Evolutionary conservation across 495 filamentous ascomycete genomes (phyloP), one percentile per base, ranked within the genome.

Genomic region (Hyaloscypha variabilis): DNA sequence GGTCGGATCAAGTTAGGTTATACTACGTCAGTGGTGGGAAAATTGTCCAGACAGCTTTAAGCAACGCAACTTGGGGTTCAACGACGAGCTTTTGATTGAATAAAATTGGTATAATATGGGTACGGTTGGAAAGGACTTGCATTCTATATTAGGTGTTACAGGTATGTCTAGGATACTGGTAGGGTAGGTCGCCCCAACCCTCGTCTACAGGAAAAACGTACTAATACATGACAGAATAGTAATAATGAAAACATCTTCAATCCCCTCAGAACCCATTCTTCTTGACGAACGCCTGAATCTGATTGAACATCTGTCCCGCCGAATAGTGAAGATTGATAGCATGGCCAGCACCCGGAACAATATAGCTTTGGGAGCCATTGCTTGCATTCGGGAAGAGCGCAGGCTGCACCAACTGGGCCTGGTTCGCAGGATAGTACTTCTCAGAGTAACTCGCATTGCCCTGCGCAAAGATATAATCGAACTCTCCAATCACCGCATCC

Each of bases 11-110:
- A 29, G 36, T 63, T 6, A 14, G 61, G 5, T 29, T 63, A 3
- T 63, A 63, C 23, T 63, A 55, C 34, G 17, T 63, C 19, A 63
- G 50, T 55, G 50, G 8, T 4, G 28, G 61, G 26, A 58, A 63
- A 10, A 11, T 63, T 2, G 36, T 36, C 28, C 61, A 63, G 23
- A n/a, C 29, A 21, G 30, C n/a, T 34, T 46, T 63, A n/a, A 46
- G 11, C 8, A 49, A 46, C 13, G 49, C 11, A 3, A 24, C 49
- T 3, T 63, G 50, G 61, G 30, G 1, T 8, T 29, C 46, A 3
- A 19, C 58, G 30, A 28, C 39, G 23, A 19, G 19, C 39, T 46
- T 46, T 4, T 46, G 39, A 46, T 46, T n/a, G 39, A 46, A 23
- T 3, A 14, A 59, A 4, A 10, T 17, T 19, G 39, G 17, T 2